Conservation (phyloP, 176 grass and related monocot species). For the Poa pratensis region DNA sequence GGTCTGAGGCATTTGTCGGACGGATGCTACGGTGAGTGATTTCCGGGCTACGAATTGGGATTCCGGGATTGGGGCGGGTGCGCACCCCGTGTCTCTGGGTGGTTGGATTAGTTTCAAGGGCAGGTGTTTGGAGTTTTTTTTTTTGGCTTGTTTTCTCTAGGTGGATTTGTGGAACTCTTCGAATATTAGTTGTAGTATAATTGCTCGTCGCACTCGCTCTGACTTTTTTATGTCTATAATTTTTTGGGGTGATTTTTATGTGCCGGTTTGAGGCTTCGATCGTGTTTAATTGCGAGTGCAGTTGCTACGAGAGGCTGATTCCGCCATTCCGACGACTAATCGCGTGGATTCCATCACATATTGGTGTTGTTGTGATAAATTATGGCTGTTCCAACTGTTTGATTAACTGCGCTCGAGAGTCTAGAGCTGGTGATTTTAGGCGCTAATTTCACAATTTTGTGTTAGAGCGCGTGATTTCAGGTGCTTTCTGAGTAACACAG, state of each 20-base stretch:
- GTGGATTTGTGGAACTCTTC: slow-evolving; percentile 9
- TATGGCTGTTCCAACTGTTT: slow-evolving; percentile 25
- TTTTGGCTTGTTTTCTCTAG: background rate
- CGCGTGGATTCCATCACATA: slow-evolving; percentile 1
- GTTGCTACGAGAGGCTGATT: background rate
- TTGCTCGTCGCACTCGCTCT: background rate
- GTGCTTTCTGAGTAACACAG: slow-evolving; percentile 13
- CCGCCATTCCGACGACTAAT: background rate
- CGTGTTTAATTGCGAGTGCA: slow-evolving; percentile 4
- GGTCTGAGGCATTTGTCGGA: slow-evolving; percentile 1
- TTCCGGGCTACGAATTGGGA: slow-evolving; percentile 21
- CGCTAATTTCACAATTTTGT: slow-evolving; percentile 13
- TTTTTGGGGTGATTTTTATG: slow-evolving; percentile 10
- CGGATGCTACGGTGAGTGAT: slow-evolving; percentile 54
- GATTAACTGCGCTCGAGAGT: slow-evolving; percentile 4
- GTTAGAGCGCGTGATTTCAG: background rate
- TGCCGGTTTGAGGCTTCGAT: background rate
- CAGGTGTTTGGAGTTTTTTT: background rate
- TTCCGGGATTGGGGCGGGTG: slow-evolving; percentile 30
- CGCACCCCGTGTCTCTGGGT: background rate
- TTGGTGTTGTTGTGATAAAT: background rate
- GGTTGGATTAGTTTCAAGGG: slow-evolving; percentile 37
- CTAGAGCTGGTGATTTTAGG: background rate
- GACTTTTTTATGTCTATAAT: background rate
- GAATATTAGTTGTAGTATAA: slow-evolving; percentile 16